These are phyloP conservation scores for Zygotorulaspora sp. DNA, from an alignment of 805 yeast genomes.

Conservation along the genomic window DNA sequence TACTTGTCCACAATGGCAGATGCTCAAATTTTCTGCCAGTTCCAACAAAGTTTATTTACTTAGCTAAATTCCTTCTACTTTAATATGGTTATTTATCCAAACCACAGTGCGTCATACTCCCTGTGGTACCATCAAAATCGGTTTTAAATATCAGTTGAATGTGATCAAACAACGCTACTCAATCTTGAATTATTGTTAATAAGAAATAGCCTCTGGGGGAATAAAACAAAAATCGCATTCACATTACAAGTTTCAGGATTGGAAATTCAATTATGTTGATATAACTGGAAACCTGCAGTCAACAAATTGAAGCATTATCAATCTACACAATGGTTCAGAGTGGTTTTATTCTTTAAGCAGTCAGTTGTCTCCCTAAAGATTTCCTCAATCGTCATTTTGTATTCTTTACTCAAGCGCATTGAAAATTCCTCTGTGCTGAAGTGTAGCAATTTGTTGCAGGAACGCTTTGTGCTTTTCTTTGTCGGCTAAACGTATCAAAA, in stretches of 20 bases:
- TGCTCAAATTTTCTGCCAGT: too few species aligned
- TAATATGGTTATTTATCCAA: too few species aligned
- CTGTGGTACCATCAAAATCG: too few species aligned
- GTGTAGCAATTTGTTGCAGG: background rate
- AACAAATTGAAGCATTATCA: background rate
- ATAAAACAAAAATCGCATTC: background rate
- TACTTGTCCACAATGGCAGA: too few species aligned
- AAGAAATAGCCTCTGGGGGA: too few species aligned
- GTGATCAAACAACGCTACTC: too few species aligned
- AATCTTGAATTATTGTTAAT: too few species aligned
- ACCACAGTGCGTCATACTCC: too few species aligned
- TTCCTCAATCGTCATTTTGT: background rate
- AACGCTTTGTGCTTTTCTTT: background rate
- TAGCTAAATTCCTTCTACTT: too few species aligned
- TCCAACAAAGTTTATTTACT: too few species aligned
- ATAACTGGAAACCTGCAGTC: background rate
- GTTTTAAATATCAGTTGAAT: too few species aligned
- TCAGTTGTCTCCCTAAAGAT: background rate
- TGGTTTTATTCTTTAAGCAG: background rate
- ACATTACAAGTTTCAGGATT: background rate
- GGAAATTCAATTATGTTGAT: background rate
- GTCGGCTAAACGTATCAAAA: constrained; percentile 1
- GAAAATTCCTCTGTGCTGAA: background rate
- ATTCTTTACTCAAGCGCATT: background rate
- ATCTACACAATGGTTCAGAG: background rate